A percentile compares a stretch with the other conserved stretches of the same genome.
Evolutionary conservation across 805 yeast genomes (phyloP).

Genomic region (Saccharomycopsis sp.): DNA sequence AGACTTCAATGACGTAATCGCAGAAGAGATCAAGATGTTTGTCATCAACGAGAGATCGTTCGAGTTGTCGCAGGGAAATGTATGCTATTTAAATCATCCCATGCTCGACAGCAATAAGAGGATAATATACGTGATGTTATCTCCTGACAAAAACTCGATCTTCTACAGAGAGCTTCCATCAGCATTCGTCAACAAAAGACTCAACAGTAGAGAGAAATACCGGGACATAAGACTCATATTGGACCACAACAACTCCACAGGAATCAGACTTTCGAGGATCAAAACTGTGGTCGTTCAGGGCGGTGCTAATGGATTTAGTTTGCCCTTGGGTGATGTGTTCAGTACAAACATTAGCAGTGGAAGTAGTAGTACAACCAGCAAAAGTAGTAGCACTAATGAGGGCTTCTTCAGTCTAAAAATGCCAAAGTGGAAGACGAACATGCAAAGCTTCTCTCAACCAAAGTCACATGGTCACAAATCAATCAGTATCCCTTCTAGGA

Average conservation of each 20-base stretch:
- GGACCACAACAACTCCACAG: not conserved
- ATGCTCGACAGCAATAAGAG: not conserved
- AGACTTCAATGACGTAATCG: conserved; percentile 6
- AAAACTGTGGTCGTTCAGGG: not conserved
- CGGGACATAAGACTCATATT: not conserved
- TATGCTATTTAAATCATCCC: conserved; percentile 15
- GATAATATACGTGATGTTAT: conserved; percentile 5
- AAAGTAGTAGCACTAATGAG: not conserved
- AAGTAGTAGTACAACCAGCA: not conserved
- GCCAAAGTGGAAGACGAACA: not conserved
- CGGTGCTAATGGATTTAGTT: not conserved
- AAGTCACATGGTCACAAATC: not conserved
- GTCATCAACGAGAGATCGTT: conserved; percentile 15
- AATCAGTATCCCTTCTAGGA: conserved; percentile 8
- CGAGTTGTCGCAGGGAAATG: conserved; percentile 16
- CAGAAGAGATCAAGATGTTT: conserved; percentile 14
- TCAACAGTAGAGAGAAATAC: not conserved
- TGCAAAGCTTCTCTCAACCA: not conserved
- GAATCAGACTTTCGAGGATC: not conserved
- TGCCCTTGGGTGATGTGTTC: not conserved
- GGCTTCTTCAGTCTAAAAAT: not conserved
- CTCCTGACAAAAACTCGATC: conserved; percentile 9
- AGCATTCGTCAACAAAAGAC: not conserved
- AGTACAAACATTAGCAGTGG: not conserved
- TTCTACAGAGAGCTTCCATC: conserved; percentile 2